phyloP scores from a whole-genome alignment of 345 rosid species.

The Brassica nigra region DNA sequence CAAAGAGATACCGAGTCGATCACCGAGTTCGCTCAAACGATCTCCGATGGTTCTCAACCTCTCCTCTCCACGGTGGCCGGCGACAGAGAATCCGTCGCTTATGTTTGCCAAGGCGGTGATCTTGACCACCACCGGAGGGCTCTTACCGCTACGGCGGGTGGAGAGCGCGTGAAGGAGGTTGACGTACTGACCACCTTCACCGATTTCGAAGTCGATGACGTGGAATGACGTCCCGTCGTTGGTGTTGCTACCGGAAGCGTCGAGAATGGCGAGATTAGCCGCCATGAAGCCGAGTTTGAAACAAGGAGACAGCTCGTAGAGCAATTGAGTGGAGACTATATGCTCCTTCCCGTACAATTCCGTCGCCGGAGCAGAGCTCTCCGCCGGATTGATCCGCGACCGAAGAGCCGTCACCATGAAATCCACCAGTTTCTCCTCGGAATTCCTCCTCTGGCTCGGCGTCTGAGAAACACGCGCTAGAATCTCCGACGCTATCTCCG shows the following conservation, averaged over 20 bases:
- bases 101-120: slow-evolving; percentile 69
- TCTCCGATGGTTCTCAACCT: slow-evolving; percentile 53
- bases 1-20: slow-evolving; percentile 47
- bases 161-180: slow-evolving; percentile 72
- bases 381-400: slow-evolving; percentile 53
- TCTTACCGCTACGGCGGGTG: slow-evolving; percentile 40
- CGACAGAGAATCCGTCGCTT: slow-evolving; percentile 8
- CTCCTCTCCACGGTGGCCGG: slow-evolving; percentile 47
- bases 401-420: slow-evolving; percentile 64
- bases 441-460: slow-evolving; percentile 54
- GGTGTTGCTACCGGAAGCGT: slow-evolving; percentile 38
- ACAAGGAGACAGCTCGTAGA: slow-evolving; percentile 77
- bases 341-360: slow-evolving; percentile 72
- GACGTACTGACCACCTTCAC: slow-evolving; percentile 75
- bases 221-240: slow-evolving; percentile 40
- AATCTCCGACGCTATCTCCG: slow-evolving; percentile 63
- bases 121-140: slow-evolving; percentile 38
- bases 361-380: slow-evolving; percentile 53
- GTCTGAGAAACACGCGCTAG: slow-evolving; percentile 55
- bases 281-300: slow-evolving; percentile 84
- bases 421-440: slow-evolving; percentile 75
- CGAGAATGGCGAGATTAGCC: slow-evolving; percentile 81
- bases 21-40: slow-evolving; percentile 48
- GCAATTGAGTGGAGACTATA: slow-evolving; percentile 52
- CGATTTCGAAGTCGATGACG: slow-evolving; percentile 81